Conservation (phyloP, 805 yeast species). For the Pichia cephalocereana region DNA sequence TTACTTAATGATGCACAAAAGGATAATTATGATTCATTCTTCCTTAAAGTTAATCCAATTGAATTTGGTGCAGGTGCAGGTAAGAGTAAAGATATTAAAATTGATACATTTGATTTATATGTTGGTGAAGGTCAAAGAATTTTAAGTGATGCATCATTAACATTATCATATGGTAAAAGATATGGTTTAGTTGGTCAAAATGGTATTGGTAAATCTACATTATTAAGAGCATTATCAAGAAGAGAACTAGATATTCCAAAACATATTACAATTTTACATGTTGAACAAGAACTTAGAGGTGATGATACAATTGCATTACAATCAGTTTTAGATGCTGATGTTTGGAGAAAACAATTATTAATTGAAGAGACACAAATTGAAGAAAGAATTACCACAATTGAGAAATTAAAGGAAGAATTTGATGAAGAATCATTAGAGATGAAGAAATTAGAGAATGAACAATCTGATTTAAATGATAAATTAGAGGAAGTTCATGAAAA, state of each 20-base stretch:
- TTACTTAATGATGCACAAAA: slow-evolving; percentile 54
- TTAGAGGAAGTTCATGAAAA: slow-evolving; percentile 75
- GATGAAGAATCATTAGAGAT: slow-evolving; percentile 69
- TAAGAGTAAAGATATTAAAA: slow-evolving; percentile 91
- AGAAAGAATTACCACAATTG: slow-evolving; percentile 70
- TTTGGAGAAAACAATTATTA: slow-evolving; percentile 89
- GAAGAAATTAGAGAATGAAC: slow-evolving; percentile 78
- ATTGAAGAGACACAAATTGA: slow-evolving; percentile 67
- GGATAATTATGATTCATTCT: slow-evolving; percentile 89
- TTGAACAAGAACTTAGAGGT: slow-evolving; percentile 94
- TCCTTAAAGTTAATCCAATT: slow-evolving; percentile 89
- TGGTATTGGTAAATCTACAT: slow-evolving; percentile 98
- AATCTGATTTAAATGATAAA: slow-evolving; percentile 74
- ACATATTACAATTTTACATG: slow-evolving; percentile 92
- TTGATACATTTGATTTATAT: slow-evolving; percentile 86
- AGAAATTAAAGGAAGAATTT: slow-evolving; percentile 56
- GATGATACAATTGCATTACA: slow-evolving; percentile 88
- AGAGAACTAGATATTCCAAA: slow-evolving; percentile 92
- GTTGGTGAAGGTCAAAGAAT: slow-evolving; percentile 96
- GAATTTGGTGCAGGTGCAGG: slow-evolving; percentile 89
- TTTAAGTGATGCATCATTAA: slow-evolving; percentile 75
- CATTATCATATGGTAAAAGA: slow-evolving; percentile 85
- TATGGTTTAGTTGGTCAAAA: slow-evolving; percentile 98
- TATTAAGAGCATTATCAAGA: slow-evolving; percentile 81
- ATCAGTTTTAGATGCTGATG: slow-evolving; percentile 98